Percentiles rank a stretch among this genome's conserved stretches.
Conservation (phyloP, 2,329 filamentous ascomycete species). For the Chaetoscypha palmicola region DNA sequence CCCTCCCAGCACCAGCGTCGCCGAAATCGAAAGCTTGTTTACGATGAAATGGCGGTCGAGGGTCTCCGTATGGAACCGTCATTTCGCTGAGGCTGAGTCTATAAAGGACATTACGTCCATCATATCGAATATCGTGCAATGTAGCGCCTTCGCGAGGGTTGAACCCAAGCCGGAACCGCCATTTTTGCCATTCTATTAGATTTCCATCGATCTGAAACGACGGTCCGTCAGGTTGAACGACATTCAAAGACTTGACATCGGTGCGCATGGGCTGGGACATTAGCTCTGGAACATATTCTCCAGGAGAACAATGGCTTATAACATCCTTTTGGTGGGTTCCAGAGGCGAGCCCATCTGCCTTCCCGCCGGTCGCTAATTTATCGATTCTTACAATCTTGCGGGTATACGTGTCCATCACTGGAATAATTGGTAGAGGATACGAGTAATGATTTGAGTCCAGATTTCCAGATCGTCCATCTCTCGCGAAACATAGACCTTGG, state of each 20-base stretch:
- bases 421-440: constrained; percentile 42
- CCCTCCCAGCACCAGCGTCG: constrained; percentile 56
- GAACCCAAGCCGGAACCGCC: constrained; percentile 56
- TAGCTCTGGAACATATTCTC: constrained; percentile 36
- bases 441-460: constrained; percentile 39
- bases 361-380: constrained; percentile 34
- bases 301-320: constrained; percentile 34
- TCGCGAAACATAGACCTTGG: constrained; percentile 47
- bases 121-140: constrained; percentile 54
- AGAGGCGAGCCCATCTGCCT: constrained; percentile 35
- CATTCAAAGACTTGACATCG: constrained; percentile 52
- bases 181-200: constrained; percentile 46
- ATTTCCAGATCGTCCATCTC: constrained; percentile 31
- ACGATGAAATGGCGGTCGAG: constrained; percentile 53
- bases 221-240: constrained; percentile 55
- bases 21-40: constrained; percentile 67
- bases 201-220: constrained; percentile 47
- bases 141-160: constrained; percentile 54
- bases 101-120: constrained; percentile 52
- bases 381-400: constrained; percentile 42
- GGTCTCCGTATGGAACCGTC: constrained; percentile 57
- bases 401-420: constrained; percentile 41
- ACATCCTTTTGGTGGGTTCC: constrained; percentile 38
- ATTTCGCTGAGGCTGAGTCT: constrained; percentile 54
- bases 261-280: constrained; percentile 34